A percentile compares a stretch with the other conserved stretches of the same genome.
These are phyloP conservation scores for Rutidosis leptorrhynchoides DNA, from an alignment of 129 eudicot genomes.

Conservation along the genomic window DNA sequence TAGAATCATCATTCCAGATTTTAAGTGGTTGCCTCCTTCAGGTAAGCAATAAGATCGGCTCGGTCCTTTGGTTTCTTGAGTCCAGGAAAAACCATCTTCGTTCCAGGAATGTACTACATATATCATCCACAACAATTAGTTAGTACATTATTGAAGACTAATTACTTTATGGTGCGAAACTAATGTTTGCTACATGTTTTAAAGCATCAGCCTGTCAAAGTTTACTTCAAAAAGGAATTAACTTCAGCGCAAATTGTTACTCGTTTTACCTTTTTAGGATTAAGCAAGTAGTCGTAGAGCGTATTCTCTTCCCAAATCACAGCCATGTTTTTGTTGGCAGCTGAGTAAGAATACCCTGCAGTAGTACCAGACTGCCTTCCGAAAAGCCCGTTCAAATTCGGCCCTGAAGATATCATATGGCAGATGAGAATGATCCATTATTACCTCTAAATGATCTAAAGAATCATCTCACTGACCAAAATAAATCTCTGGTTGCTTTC, in stretches of 20 bases:
- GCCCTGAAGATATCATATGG: conserved; percentile 43
- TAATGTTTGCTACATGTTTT: too few species aligned
- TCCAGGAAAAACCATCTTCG: conserved; percentile 87
- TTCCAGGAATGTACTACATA: conserved; percentile 71
- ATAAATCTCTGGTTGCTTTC: too few species aligned
- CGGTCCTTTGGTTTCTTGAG: conserved; percentile 81
- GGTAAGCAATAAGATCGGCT: conserved; percentile 70
- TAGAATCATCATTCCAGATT: neutral
- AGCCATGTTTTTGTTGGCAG: conserved; percentile 81
- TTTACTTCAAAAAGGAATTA: too few species aligned
- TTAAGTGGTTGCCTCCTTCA: conserved; percentile 62
- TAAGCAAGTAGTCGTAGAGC: conserved; percentile 76
- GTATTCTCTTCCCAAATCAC: conserved; percentile 78
- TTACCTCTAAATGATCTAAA: too few species aligned
- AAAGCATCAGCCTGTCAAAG: too few species aligned
- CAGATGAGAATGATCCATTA: conserved; percentile 3
- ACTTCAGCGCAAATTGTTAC: too few species aligned
- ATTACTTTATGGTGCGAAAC: neutral
- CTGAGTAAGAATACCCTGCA: conserved; percentile 77
- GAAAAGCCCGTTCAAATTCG: conserved; percentile 82
- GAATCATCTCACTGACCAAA: too few species aligned
- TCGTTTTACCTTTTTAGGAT: conserved; percentile 81
- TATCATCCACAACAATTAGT: neutral
- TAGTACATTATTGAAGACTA: neutral
- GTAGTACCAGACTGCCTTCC: conserved; percentile 91